A percentile compares a stretch with the other conserved stretches of the same genome.
phyloP scores from a whole-genome alignment of 2,329 filamentous ascomycete species.

The Huntiella decipiens region DNA sequence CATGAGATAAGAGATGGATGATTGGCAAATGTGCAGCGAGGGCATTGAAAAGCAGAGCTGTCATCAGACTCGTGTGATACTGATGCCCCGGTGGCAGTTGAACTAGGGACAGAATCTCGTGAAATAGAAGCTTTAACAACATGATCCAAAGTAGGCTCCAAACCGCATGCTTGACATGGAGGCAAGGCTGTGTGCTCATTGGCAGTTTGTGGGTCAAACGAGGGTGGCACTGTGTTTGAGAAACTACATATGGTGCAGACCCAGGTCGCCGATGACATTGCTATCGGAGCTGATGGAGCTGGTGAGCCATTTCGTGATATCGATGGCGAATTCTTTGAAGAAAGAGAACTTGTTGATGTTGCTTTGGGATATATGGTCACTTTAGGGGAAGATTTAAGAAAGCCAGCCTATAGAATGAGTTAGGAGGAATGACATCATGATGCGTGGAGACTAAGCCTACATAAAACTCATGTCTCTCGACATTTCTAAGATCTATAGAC shows the following conservation, averaged over 20 bases:
- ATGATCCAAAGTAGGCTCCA: conserved; percentile 68
- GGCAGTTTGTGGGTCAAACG: conserved; percentile 73
- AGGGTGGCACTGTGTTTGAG: conserved; percentile 78
- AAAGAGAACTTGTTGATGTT: conserved; percentile 29
- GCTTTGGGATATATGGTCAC: conserved; percentile 76
- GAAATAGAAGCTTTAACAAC: conserved; percentile 75
- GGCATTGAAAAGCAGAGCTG: conserved; percentile 38
- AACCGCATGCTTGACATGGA: conserved; percentile 81
- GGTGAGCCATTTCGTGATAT: neutral
- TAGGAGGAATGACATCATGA: neutral
- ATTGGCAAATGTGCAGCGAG: conserved; percentile 84
- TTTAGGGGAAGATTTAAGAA: conserved; percentile 88
- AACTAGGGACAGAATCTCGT: too few species aligned
- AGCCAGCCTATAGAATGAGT: conserved; percentile 38
- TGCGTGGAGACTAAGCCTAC: conserved; percentile 33
- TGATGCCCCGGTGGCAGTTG: too few species aligned
- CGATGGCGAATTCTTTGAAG: neutral
- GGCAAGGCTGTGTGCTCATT: conserved; percentile 63
- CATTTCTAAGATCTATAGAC: conserved; percentile 71
- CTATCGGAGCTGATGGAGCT: neutral
- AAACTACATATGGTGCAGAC: conserved; percentile 92
- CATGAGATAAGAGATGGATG: conserved; percentile 72
- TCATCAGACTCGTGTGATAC: conserved; percentile 5
- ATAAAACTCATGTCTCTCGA: conserved; percentile 82
- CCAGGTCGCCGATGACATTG: conserved; percentile 54